Evolutionary conservation across 148 eudicot genomes (phyloP).

Genomic region (Selenicereus undatus): DNA sequence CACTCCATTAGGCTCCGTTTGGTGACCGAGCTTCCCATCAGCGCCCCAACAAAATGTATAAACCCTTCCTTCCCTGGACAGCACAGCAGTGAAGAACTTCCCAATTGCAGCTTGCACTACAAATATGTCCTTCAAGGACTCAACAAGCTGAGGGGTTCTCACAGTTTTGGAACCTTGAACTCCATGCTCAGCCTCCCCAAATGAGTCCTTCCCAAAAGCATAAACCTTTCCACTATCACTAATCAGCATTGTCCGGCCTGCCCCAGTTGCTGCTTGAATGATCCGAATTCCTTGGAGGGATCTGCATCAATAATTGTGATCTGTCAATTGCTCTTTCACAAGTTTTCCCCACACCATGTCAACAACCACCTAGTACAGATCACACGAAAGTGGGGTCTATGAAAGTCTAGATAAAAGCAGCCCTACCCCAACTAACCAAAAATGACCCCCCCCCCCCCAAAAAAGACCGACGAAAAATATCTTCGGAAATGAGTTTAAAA

Average conservation of each 20-base stretch:
- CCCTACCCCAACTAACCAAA: background rate
- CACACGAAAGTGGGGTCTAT: background rate
- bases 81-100: constrained; percentile 80
- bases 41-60: constrained; percentile 96
- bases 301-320: constrained; percentile 43
- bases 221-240: constrained; percentile 79
- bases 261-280: constrained; percentile 90
- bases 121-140: constrained; percentile 81
- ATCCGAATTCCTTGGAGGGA: constrained; percentile 85
- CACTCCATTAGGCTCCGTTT: constrained; percentile 58
- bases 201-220: constrained; percentile 77
- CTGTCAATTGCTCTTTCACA: constrained; percentile 8
- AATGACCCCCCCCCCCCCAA: no score
- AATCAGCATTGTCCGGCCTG: constrained; percentile 82
- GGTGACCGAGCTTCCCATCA: constrained; percentile 74
- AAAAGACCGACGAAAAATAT: background rate
- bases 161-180: constrained; percentile 56
- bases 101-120: constrained; percentile 95
- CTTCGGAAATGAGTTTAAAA: background rate
- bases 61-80: constrained; percentile 90
- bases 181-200: constrained; percentile 76
- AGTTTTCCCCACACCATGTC: background rate
- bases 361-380: background rate
- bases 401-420: background rate
- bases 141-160: constrained; percentile 60